Evolutionary conservation across 1,139 yeast genomes (phyloP).

Genomic region (Pichia sp.): DNA sequence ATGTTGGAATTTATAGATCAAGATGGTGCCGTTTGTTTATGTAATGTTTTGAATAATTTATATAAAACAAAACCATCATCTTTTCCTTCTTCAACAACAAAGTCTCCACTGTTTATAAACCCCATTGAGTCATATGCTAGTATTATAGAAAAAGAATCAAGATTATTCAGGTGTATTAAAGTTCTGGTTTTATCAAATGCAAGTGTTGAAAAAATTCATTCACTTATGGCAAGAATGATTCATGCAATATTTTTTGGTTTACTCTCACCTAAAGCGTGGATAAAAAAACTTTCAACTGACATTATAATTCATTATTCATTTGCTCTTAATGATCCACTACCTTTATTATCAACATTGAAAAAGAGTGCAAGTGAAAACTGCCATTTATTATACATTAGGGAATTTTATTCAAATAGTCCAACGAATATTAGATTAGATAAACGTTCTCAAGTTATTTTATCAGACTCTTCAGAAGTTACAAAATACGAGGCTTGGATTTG

Average conservation of each 20-base stretch:
- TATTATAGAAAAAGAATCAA: conserved; percentile 50
- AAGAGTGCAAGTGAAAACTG: conserved; percentile 54
- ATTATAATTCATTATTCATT: conserved; percentile 50
- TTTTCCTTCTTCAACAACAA: conserved; percentile 1
- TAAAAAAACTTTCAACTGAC: conserved; percentile 82
- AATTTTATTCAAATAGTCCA: conserved; percentile 18
- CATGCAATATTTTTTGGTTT: conserved; percentile 57
- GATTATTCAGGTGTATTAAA: conserved; percentile 56
- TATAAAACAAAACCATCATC: conserved; percentile 28
- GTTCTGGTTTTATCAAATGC: conserved; percentile 50
- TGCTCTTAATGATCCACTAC: conserved; percentile 36
- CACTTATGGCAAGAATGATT: conserved; percentile 46
- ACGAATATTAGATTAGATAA: conserved; percentile 20
- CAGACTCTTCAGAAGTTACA: conserved; percentile 33
- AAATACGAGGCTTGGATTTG: conserved; percentile 84
- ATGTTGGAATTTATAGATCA: conserved; percentile 70
- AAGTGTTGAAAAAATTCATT: conserved; percentile 38
- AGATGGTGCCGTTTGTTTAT: conserved; percentile 86
- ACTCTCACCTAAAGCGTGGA: conserved; percentile 57
- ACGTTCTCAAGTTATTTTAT: conserved; percentile 22
- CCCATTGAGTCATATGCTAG: conserved; percentile 31
- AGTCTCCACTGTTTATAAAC: conserved; percentile 22
- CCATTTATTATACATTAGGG: conserved; percentile 38
- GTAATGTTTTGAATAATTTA: conserved; percentile 39
- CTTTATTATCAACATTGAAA: conserved; percentile 59